Evolutionary conservation across 345 rosid genomes (phyloP).

Genomic region (Excoecaria cochinchinensis): DNA sequence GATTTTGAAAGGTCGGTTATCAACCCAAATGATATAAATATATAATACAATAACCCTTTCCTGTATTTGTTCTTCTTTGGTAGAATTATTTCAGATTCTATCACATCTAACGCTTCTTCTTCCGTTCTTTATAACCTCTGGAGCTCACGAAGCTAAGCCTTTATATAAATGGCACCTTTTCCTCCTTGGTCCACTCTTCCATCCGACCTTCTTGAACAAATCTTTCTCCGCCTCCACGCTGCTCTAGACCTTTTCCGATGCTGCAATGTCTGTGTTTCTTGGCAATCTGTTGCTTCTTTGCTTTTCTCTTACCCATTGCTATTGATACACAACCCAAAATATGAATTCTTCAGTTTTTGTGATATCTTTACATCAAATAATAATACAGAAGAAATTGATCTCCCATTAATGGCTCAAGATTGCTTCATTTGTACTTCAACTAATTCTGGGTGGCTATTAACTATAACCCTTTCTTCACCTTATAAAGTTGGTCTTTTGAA

Average conservation of each 20-base stretch:
- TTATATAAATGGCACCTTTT: neutral
- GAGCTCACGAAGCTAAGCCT: neutral
- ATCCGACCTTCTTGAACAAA: neutral
- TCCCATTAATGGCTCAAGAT: neutral
- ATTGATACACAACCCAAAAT: neutral
- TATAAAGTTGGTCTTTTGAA: neutral
- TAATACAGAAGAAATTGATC: neutral
- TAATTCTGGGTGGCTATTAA: conserved; percentile 1
- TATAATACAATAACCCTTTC: too few species aligned
- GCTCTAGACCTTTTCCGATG: conserved; percentile 1
- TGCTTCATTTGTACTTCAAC: conserved; percentile 1
- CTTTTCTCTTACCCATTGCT: neutral
- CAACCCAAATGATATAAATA: too few species aligned
- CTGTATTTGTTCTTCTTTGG: too few species aligned
- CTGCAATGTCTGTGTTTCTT: neutral
- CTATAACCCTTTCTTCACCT: neutral
- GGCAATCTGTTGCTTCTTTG: neutral
- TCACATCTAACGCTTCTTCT: too few species aligned
- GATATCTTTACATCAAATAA: neutral
- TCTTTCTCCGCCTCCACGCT: neutral
- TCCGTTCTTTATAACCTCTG: neutral
- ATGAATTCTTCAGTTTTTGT: neutral
- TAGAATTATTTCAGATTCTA: too few species aligned
- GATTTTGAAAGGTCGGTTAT: too few species aligned
- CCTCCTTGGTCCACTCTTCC: conserved; percentile 9